Conservation (phyloP, 2,329 filamentous ascomycete genomes). For the Colletotrichum aenigma region DNA sequence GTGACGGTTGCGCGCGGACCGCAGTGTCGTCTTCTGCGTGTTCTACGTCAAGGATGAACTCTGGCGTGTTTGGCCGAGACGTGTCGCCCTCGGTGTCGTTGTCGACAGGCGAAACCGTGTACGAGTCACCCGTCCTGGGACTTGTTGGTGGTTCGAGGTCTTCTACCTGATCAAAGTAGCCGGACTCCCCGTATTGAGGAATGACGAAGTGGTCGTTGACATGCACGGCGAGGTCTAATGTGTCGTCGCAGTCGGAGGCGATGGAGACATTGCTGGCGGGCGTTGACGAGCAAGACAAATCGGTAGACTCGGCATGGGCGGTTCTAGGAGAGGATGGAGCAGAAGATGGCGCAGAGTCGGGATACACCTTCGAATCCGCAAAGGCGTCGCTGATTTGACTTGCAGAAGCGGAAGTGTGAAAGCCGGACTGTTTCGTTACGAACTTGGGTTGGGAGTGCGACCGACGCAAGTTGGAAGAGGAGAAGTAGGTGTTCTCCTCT, state of each 20-base stretch:
- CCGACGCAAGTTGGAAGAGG: constrained; percentile 56
- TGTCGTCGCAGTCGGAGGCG: constrained; percentile 59
- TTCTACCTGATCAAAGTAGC: constrained; percentile 50
- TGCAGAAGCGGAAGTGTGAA: constrained; percentile 50
- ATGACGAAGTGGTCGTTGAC: constrained; percentile 53
- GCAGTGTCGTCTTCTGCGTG: constrained; percentile 82
- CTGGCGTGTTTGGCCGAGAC: constrained; percentile 63
- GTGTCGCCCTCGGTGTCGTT: constrained; percentile 54
- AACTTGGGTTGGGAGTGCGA: constrained; percentile 67
- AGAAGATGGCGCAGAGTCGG: constrained; percentile 56
- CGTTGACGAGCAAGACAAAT: constrained; percentile 65
- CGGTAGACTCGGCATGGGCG: constrained; percentile 55
- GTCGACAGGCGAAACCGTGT: constrained; percentile 57
- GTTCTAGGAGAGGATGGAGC: constrained; percentile 61
- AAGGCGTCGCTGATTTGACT: constrained; percentile 53
- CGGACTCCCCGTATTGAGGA: constrained; percentile 49
- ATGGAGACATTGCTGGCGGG: constrained; percentile 68
- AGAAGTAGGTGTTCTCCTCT: constrained; percentile 63
- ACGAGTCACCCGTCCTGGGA: constrained; percentile 54
- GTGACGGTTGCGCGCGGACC: constrained; percentile 74
- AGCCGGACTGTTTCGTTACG: constrained; percentile 43
- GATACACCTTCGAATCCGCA: constrained; percentile 43
- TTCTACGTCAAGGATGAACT: constrained; percentile 45
- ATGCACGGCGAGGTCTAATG: constrained; percentile 44
- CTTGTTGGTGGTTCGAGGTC: constrained; percentile 56